Evolutionary conservation across 2,329 filamentous ascomycete genomes (phyloP).

Genomic region (Exophiala viscosa): DNA sequence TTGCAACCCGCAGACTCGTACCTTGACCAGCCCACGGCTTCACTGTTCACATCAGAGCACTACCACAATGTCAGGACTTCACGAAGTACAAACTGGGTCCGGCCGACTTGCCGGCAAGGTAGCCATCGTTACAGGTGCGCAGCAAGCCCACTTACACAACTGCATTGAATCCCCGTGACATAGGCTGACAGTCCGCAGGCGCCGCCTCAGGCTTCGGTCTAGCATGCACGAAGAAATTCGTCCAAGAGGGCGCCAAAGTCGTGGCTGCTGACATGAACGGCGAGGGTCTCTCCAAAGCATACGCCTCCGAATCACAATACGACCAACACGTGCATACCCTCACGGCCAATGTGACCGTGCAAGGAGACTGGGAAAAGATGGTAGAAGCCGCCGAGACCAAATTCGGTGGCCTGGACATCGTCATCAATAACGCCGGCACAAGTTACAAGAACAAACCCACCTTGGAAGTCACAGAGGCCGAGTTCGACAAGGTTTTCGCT

Average conservation of each 20-base stretch:
- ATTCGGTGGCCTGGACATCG: conserved; percentile 26
- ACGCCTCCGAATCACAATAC: conserved; percentile 1
- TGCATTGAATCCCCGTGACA: background rate
- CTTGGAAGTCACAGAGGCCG: conserved; percentile 36
- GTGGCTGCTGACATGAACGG: conserved; percentile 42
- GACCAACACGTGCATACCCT: conserved; percentile 1
- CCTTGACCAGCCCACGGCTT: background rate
- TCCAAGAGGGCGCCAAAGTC: conserved; percentile 41
- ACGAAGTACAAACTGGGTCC: conserved; percentile 26
- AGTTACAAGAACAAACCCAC: conserved; percentile 36
- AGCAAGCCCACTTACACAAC: background rate
- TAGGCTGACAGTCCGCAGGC: conserved; percentile 28
- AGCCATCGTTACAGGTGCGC: conserved; percentile 43
- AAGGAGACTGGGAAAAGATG: conserved; percentile 27
- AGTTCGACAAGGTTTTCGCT: conserved; percentile 43
- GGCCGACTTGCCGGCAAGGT: conserved; percentile 42
- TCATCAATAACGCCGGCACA: conserved; percentile 28
- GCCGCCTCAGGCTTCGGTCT: conserved; percentile 43
- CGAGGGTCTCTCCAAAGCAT: conserved; percentile 18
- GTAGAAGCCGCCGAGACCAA: conserved; percentile 21
- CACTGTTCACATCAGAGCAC: background rate
- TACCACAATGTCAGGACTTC: conserved; percentile 23
- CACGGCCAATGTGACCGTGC: conserved; percentile 12
- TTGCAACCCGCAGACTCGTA: too few species aligned
- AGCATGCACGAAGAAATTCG: conserved; percentile 39